Percentiles rank a stretch among this genome's conserved stretches.
Conservation (phyloP, 148 eudicot species). For the Chenopodium suecicum region DNA sequence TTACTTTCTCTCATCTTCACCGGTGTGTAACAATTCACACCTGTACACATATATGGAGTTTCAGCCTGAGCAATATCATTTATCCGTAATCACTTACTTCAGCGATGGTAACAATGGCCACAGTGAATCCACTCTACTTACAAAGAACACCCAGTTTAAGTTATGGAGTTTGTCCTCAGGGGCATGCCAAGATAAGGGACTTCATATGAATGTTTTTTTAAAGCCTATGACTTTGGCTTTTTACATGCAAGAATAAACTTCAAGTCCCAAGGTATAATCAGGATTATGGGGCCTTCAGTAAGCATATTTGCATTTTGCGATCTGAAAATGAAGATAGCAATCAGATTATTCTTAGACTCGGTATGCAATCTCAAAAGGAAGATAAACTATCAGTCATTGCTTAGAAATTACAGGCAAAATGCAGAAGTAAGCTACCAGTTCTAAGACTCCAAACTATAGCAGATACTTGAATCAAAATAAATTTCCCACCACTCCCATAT, state of each 20-base stretch:
- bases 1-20: background rate
- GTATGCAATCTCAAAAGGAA: slow-evolving; percentile 6
- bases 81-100: background rate
- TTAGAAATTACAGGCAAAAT: background rate
- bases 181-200: background rate
- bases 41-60: background rate
- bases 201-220: slow-evolving; percentile 6
- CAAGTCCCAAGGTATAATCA: slow-evolving; percentile 13
- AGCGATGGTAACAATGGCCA: background rate
- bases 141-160: background rate
- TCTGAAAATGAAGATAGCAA: background rate
- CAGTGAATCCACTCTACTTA: background rate
- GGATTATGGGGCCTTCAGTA: slow-evolving; percentile 2
- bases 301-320: slow-evolving; percentile 1
- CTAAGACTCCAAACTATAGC: background rate
- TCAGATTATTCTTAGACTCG: background rate
- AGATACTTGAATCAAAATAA: background rate
- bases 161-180: slow-evolving; percentile 3
- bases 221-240: slow-evolving; percentile 10
- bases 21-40: background rate
- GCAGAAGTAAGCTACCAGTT: background rate
- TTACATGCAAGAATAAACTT: slow-evolving; percentile 18
- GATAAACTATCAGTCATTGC: background rate
- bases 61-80: background rate
- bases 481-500: background rate